Evolutionary conservation across 1,284 basidiomycete species (phyloP), one percentile per base, ranked within the genome.

Genomic region (Golubevia pallescens): DNA sequence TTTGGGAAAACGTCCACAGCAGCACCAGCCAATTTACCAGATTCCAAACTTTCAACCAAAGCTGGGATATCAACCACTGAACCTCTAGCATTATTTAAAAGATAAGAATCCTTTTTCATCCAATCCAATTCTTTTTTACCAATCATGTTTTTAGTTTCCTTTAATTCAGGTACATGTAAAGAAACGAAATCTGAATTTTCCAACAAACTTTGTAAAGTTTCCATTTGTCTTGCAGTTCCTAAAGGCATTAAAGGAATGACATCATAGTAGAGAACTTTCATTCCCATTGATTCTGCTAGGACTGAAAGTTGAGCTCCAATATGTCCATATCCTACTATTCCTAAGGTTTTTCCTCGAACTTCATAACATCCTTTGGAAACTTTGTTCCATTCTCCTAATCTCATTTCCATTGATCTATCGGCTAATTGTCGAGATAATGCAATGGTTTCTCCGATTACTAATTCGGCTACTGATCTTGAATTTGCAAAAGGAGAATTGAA

Each of bases 401-500:
- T 91, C 88, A 99, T 90, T 88, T 99, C 97, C 77, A 89, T 90
- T 16, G 92, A 88, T 65, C 97, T 92, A 87, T 99, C 93, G 75
- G 92, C 91, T 73, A 97, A 90, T 86, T 99, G 97, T 53, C 97
- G 92, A 13, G 97, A 97, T 70, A 99, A 91, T 4, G 92, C 92
- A 80, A 99, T 91, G 80, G 98, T 89, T 87, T 99, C 97, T 69
- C 91, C 90, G 86, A 99, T 92, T 86, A 99, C 97, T 59, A 99
- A 91, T 88, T 99, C 97, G 58, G 97, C 97, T 61, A 99, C 97
- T 0, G 96, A 98, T 71, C 97, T 93, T 54, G 97, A 99, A 88
- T 99, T 99, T 86, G 97, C 96, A 88, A 99, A 99, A 38, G 97
- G 97, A 13, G 96, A 99, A 87, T 99, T 99, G 90, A 99, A 99